A percentile compares a stretch with the other conserved stretches of the same genome.
phyloP scores from a whole-genome alignment of 805 yeast species.

The Dipodascus geniculatus region DNA sequence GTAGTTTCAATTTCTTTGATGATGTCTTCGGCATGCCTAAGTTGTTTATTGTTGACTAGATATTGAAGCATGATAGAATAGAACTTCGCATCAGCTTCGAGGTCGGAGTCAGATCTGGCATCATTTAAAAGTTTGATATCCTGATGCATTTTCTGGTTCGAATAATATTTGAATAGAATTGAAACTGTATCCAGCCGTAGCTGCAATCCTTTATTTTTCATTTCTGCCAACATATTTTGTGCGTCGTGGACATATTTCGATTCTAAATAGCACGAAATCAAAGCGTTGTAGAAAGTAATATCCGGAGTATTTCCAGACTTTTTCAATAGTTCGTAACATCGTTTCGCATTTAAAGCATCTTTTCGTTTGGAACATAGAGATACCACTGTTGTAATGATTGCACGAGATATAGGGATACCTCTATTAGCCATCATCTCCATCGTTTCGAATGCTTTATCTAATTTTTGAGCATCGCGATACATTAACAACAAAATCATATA shows the following conservation, averaged over 20 bases:
- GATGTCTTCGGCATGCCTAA: constrained; percentile 12
- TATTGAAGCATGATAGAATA: constrained; percentile 1
- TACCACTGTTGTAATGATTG: constrained; percentile 18
- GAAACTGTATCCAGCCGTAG: constrained; percentile 18
- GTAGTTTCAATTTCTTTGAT: constrained; percentile 17
- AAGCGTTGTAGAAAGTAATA: constrained; percentile 21
- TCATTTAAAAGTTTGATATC: constrained; percentile 2
- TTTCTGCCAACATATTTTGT: constrained; percentile 19
- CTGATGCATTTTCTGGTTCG: constrained; percentile 1
- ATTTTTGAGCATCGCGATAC: constrained; percentile 28
- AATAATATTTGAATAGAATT: constrained; percentile 14
- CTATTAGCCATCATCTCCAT: constrained; percentile 15
- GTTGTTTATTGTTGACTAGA: neutral
- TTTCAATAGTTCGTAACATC: constrained; percentile 20
- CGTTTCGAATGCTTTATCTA: constrained; percentile 23
- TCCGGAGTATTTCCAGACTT: constrained; percentile 15
- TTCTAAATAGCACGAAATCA: constrained; percentile 23
- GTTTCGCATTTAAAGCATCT: constrained; percentile 18
- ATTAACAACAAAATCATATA: constrained; percentile 28
- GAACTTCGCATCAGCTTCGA: neutral
- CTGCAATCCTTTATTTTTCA: constrained; percentile 12
- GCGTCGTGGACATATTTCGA: constrained; percentile 24
- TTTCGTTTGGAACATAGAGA: constrained; percentile 20
- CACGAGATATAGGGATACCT: constrained; percentile 14
- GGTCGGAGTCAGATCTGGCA: neutral